A percentile compares a stretch with the other conserved stretches of the same genome.
These are phyloP conservation scores for Mycena filopes DNA, from an alignment of 768 basidiomycete species.

Conservation along the genomic window DNA sequence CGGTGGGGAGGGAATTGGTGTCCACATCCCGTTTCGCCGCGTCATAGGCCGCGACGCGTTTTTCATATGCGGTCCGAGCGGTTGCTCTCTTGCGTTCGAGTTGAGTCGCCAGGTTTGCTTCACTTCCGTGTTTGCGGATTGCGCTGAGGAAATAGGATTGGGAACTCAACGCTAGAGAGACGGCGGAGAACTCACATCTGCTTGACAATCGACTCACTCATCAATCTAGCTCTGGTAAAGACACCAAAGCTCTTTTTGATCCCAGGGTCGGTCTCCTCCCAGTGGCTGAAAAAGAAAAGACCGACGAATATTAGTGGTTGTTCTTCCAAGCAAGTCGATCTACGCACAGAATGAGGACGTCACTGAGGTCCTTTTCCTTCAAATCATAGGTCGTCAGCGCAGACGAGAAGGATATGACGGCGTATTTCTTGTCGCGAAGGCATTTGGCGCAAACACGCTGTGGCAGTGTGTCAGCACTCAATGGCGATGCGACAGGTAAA, in stretches of 20 bases:
- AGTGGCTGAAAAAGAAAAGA: background rate
- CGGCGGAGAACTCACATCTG: background rate
- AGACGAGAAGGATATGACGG: background rate
- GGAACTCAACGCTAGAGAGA: too few relatives aligned
- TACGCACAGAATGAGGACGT: background rate
- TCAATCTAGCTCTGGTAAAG: background rate
- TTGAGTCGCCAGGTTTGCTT: background rate
- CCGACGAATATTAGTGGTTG: background rate
- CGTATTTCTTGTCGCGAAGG: background rate
- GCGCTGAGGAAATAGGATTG: background rate
- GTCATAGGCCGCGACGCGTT: background rate
- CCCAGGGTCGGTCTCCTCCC: background rate
- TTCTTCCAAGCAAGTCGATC: background rate
- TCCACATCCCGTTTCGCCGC: background rate
- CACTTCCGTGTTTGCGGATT: slow-evolving; percentile 6
- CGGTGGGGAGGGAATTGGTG: background rate
- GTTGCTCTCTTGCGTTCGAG: background rate
- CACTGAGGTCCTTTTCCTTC: background rate
- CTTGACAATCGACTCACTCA: slow-evolving; percentile 3
- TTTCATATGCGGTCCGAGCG: background rate
- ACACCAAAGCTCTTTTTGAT: background rate
- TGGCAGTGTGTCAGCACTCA: background rate
- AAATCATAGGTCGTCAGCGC: slow-evolving; percentile 3
- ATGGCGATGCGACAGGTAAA: background rate
- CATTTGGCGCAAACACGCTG: slow-evolving; percentile 7